Evolutionary conservation across 2,329 filamentous ascomycete genomes (phyloP), one percentile per base, ranked within the genome.

Genomic region (Fusarium chaquense): DNA sequence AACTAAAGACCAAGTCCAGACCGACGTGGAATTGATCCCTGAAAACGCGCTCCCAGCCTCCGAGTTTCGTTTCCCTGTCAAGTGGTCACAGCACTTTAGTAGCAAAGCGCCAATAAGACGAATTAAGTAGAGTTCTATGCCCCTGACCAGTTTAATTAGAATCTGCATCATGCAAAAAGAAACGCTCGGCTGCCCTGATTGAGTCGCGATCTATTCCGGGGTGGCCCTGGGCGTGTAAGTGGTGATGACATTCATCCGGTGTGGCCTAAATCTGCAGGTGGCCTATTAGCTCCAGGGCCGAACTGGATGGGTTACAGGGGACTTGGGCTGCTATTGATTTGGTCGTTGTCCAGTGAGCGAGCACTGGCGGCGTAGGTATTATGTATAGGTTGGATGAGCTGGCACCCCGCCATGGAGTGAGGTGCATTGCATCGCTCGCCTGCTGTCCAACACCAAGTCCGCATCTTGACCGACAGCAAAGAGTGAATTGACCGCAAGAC

Each of bases 311-410:
- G 53, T 38, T 33, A 52, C 60, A 61, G 53, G 62, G 55, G 40
- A 40, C 24, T 28, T 22, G 24, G 44, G 22, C 35, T 46, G 50
- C 43, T 72, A 74, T 76, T 67, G 73, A 75, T 76, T 67, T 20
- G 71, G 74, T 76, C 59, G 72, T 76, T 76, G 74, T 72, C 73
- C 62, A 66, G 74, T 72, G 70, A 75, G 71, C 71, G 51, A 58
- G 65, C 68, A 62, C 64, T 65, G 68, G 68, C 58, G 51, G 49
- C 22, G 38, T 47, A 50, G 59, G 62, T 72, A 62, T 73, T 61
- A 67, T 30, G 28, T 30, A 30, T 30, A 30, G 28, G 28, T 30
- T 30, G 28, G 28, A 30, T 75, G 69, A 74, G 73, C 70, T 74
- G 72, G 70, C 70, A 65, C 72, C 71, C 72, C 70, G 58, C 70